Evolutionary conservation across 202 grass and related monocot genomes (phyloP), one percentile per base, ranked within the genome.

Genomic region (Digitaria exilis): DNA sequence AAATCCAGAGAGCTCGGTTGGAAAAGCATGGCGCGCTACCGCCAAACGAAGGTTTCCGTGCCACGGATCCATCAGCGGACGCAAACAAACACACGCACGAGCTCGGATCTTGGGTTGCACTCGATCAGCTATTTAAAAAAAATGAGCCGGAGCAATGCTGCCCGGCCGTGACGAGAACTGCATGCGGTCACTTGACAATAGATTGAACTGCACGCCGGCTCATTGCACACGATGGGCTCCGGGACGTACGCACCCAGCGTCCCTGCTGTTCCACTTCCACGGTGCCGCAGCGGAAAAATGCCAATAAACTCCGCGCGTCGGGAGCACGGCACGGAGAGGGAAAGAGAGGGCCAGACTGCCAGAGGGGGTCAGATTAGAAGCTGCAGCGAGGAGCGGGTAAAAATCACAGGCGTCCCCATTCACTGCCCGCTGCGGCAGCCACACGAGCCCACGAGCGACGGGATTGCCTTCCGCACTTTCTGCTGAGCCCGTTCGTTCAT

Each of bases 391-490:
- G 44, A 66, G 17, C 1, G 1, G 30, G 61, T 18, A 11, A 26
- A 41, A 46, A 35, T n/a, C n/a, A n/a, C 21, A 17, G 59, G 24
- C n/a, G 6, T 12, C 11, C 21, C 19, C 2, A 5, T 5, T 21
- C 16, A 3, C 66, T 11, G 42, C 7, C 66, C 68, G 68, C 68
- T 70, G 68, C 68, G 46, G 42, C 42, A n/a, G 8, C 26, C 49
- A 16, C 39, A 22, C 25, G 24, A 32, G 69, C 60, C 32, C 84
- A 44, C 44, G 42, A 30, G 76, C 69, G 69, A 69, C 21, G 19
- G 73, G 68, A 83, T 86, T 82, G 79, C 82, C 82, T 58, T 75
- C 90, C 86, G 75, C 86, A 86, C 73, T 88, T 86, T 86, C 75
- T 76, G 82, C 86, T 80, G 78, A 77, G 22, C 71, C 77, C n/a